Percentiles rank a stretch among this genome's conserved stretches.
Conservation (phyloP, 306 rosid genomes). For the Malus sylvestris region DNA sequence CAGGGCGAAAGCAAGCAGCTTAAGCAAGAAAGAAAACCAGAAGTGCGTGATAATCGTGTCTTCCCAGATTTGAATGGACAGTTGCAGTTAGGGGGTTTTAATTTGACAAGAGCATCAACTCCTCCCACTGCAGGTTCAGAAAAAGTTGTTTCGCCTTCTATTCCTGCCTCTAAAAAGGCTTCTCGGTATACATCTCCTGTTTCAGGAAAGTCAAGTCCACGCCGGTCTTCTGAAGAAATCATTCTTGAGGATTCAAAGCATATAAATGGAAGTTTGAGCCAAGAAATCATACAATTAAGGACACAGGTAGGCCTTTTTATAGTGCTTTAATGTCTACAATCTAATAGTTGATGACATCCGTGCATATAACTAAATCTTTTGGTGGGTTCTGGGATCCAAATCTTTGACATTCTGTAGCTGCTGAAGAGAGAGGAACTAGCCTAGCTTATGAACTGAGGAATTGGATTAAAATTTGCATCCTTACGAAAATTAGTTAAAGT, state of each 20-base stretch:
- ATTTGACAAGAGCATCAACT: constrained; percentile 39
- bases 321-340: background rate
- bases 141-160: constrained; percentile 39
- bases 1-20: constrained; percentile 41
- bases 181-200: constrained; percentile 64
- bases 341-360: background rate
- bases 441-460: background rate
- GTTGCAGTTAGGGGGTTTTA: constrained; percentile 27
- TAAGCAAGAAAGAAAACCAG: constrained; percentile 37
- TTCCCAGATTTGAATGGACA: constrained; percentile 53
- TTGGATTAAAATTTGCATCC: background rate
- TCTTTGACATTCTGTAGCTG: background rate
- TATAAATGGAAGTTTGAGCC: constrained; percentile 60
- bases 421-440: background rate
- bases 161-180: constrained; percentile 45
- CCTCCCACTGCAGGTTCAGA: constrained; percentile 29
- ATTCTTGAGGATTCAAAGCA: constrained; percentile 41
- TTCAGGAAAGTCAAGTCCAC: constrained; percentile 59
- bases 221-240: constrained; percentile 46
- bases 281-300: constrained; percentile 61
- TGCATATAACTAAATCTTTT: background rate
- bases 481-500: background rate
- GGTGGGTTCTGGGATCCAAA: background rate
- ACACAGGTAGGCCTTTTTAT: constrained; percentile 54
- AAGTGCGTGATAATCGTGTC: constrained; percentile 35